phyloP scores from a whole-genome alignment of 352 stramenopile species.

The Phytophthora constricta region DNA sequence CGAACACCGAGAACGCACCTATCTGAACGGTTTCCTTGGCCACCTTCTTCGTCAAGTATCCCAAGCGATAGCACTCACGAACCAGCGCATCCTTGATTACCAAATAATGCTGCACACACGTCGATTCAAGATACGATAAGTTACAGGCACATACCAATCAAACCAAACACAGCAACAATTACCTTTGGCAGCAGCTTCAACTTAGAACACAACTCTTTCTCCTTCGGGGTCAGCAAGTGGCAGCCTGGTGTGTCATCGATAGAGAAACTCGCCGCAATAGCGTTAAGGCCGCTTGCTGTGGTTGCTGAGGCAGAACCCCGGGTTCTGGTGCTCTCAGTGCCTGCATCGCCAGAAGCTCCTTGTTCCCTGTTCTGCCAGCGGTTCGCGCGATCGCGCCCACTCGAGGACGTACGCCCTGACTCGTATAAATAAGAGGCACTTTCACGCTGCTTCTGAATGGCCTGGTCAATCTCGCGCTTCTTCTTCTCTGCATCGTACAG shows the following conservation, averaged over 20 bases:
- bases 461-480: slow-evolving; percentile 92
- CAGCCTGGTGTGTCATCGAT: slow-evolving; percentile 85
- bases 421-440: slow-evolving; percentile 89
- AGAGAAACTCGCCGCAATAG: slow-evolving; percentile 60
- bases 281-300: slow-evolving; percentile 25
- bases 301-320: slow-evolving; percentile 25
- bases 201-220: slow-evolving; percentile 90
- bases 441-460: slow-evolving; percentile 89
- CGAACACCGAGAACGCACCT: slow-evolving; percentile 45
- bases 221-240: slow-evolving; percentile 90
- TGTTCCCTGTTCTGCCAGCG: slow-evolving; percentile 72
- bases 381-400: slow-evolving; percentile 68
- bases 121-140: slow-evolving; percentile 8
- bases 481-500: slow-evolving; percentile 95
- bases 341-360: slow-evolving; percentile 36
- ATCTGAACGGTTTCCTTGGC: slow-evolving; percentile 93
- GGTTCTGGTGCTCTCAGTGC: slow-evolving; percentile 38
- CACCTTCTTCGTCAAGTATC: slow-evolving; percentile 78
- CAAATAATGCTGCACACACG: slow-evolving; percentile 85
- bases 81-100: slow-evolving; percentile 96
- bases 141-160: not conserved
- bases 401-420: slow-evolving; percentile 57
- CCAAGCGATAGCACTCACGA: slow-evolving; percentile 82
- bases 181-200: slow-evolving; percentile 92
- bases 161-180: slow-evolving; percentile 5